Evolutionary conservation across 129 eudicot genomes (phyloP).

Genomic region (Apium graveolens): DNA sequence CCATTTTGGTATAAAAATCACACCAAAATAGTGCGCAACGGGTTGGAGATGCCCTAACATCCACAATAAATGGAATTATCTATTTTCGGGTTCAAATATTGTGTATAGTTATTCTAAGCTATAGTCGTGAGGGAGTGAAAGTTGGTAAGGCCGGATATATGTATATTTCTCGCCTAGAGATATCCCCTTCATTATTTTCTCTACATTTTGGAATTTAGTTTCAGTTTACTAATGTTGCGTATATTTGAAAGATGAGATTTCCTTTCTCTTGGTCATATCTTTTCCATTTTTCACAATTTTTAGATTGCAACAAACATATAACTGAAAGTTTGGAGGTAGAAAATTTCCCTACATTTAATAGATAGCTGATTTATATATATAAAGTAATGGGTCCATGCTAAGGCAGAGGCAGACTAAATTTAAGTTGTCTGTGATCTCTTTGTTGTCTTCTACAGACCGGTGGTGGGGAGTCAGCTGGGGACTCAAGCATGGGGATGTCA

Average conservation of each 20-base stretch:
- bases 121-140: background rate
- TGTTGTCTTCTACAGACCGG: conserved; percentile 33
- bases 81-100: background rate
- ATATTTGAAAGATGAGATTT: background rate
- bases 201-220: background rate
- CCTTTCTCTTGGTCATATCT: background rate
- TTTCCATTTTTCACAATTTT: background rate
- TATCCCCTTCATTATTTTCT: background rate
- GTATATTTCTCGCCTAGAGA: background rate
- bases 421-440: background rate
- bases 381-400: background rate
- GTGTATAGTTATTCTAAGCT: background rate
- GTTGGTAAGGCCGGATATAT: background rate
- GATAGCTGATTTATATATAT: background rate
- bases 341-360: background rate
- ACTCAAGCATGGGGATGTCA: conserved; percentile 42
- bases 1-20: too few species aligned
- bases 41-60: too few species aligned
- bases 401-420: background rate
- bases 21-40: too few species aligned
- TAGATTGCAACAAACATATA: background rate
- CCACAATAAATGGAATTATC: background rate
- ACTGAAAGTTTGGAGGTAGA: background rate
- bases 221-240: background rate
- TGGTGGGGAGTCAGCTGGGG: conserved; percentile 51